These are phyloP conservation scores for Talaromyces sp. DNA, from an alignment of 2,329 filamentous ascomycete species.

Conservation along the genomic window DNA sequence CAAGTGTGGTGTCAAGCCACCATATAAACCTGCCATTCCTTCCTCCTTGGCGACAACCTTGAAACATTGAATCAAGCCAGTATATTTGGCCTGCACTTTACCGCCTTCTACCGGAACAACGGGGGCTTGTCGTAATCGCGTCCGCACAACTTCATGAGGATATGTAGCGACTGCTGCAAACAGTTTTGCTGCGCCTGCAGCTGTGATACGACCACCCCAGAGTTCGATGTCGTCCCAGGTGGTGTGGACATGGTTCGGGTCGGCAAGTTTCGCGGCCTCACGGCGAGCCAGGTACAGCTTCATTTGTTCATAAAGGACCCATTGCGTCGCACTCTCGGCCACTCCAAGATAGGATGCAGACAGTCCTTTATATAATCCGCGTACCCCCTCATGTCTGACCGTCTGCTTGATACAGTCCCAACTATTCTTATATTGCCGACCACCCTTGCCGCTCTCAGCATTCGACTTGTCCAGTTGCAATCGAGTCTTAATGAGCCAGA, in stretches of 20 bases:
- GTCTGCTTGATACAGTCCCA: conserved; percentile 83
- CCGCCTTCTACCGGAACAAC: conserved; percentile 64
- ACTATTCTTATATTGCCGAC: conserved; percentile 76
- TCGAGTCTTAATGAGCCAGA: conserved; percentile 93
- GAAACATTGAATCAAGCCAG: conserved; percentile 83
- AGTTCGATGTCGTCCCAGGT: conserved; percentile 69
- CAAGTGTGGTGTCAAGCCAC: conserved; percentile 85
- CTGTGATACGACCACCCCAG: conserved; percentile 73
- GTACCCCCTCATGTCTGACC: conserved; percentile 70
- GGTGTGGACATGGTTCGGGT: conserved; percentile 58
- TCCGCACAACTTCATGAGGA: conserved; percentile 86
- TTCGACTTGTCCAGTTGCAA: conserved; percentile 86
- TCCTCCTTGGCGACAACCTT: conserved; percentile 82
- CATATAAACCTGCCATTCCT: conserved; percentile 78
- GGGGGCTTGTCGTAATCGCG: conserved; percentile 80
- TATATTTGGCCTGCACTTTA: conserved; percentile 71
- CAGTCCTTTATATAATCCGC: conserved; percentile 82
- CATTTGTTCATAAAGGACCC: conserved; percentile 90
- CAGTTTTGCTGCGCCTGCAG: conserved; percentile 73
- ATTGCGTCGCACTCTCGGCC: conserved; percentile 83
- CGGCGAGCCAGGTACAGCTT: conserved; percentile 67
- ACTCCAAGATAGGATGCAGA: conserved; percentile 89
- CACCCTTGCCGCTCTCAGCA: conserved; percentile 51
- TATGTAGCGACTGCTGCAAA: conserved; percentile 80
- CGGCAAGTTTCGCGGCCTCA: conserved; percentile 51